Conservation (phyloP, 768 basidiomycete species). For the Boletus reticuloceps region DNA sequence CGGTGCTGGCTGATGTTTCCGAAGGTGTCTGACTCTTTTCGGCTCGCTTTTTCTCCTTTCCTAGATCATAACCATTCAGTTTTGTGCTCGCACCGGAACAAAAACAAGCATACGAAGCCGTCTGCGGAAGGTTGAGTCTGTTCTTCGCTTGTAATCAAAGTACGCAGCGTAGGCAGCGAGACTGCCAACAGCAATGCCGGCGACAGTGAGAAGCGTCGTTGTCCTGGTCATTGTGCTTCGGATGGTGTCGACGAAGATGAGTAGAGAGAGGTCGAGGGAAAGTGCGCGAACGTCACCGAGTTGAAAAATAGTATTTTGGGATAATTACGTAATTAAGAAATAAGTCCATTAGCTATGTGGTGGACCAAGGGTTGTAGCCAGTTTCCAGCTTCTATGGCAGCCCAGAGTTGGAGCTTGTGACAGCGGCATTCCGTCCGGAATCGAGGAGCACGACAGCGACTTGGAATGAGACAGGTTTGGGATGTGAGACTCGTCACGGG, state of each 20-base stretch:
- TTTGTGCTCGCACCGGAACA: background rate
- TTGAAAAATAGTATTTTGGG: constrained; percentile 5
- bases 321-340: constrained; percentile 24
- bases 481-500: too few species aligned
- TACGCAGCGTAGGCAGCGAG: constrained; percentile 82
- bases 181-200: constrained; percentile 48
- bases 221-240: constrained; percentile 28
- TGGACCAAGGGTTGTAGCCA: too few species aligned
- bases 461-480: too few species aligned
- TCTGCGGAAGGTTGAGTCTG: constrained; percentile 84
- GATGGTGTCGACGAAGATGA: background rate
- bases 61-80: constrained; percentile 39
- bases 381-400: too few species aligned
- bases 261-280: constrained; percentile 15
- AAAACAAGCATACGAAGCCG: constrained; percentile 64
- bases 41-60: constrained; percentile 90
- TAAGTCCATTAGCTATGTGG: background rate
- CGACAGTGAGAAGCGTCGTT: constrained; percentile 40
- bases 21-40: constrained; percentile 60
- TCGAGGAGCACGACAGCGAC: too few species aligned
- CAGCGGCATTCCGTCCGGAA: too few species aligned
- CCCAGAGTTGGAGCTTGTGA: too few species aligned
- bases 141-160: constrained; percentile 93
- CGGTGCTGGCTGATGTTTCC: constrained; percentile 24
- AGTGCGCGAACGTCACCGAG: constrained; percentile 3